Evolutionary conservation across 306 rosid species (phyloP), one percentile per base, ranked within the genome.

Genomic region (Cicer pinnatifidum): DNA sequence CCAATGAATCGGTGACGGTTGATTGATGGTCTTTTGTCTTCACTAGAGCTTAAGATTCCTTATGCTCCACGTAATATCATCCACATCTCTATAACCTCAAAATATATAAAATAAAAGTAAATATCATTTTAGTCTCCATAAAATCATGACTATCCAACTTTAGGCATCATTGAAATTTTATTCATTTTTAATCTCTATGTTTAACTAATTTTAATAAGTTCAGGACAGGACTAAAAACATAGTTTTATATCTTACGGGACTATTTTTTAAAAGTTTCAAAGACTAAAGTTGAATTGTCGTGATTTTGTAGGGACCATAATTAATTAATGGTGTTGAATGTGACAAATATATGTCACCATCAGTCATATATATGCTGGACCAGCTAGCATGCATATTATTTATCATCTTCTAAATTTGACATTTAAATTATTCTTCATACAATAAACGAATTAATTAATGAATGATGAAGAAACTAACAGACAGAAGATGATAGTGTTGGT

Each of bases 21-120:
- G 80, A 80, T 72, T 72, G 76, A 80, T 80, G 85, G 67, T 67
- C 82, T 77, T 77, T 77, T 84, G 77, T 72, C 78, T 80, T 68
- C 84, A 84, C 64, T 80, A 80, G 84, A 84, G 80, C 80, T 84
- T 84, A 84, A 76, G 82, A 79, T 66, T 79, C 84, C 77, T 59
- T 79, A 65, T 73, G 61, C 82, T 80, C 71, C 75, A 73, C 65
- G 80, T 80, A 80, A 77, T 84, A 84, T 80, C 77, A 84, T 76
- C 80, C 66, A 47, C 47, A 72, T 77, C 80, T 56, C 75, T 68
- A 45, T 17, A 16, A 56, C 28, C 85, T 78, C 65, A 58, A 57
- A 35, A 20, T 45, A 23, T 7, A 23, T 28, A 47, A 33, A 59
- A 33, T 28, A 59, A 7, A 59, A 11, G 66, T 11, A 33, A 59